A percentile compares a stretch with the other conserved stretches of the same genome.
These are phyloP conservation scores for Chlamydomonas schloesseri DNA, from an alignment of 139 green algal species.

Conservation along the genomic window DNA sequence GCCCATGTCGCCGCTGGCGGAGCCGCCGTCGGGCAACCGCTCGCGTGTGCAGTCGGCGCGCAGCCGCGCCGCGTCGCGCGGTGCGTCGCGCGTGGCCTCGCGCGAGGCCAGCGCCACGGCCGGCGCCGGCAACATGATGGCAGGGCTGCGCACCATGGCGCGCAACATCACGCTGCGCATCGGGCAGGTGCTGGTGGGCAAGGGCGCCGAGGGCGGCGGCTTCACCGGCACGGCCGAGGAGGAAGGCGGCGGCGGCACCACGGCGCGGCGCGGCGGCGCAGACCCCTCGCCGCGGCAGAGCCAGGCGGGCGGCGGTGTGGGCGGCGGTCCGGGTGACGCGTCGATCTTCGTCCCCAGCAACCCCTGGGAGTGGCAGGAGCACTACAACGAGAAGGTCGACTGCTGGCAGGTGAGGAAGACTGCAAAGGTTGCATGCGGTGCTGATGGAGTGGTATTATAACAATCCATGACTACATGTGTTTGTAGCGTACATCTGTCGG, in stretches of 20 bases:
- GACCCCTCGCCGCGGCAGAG: conserved; percentile 10
- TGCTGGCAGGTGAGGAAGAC: conserved; percentile 60
- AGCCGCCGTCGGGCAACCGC: no score
- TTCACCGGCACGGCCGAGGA: neutral
- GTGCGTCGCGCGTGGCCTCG: neutral
- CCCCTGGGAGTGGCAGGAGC: conserved; percentile 55
- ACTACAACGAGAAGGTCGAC: conserved; percentile 74
- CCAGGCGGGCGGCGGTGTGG: neutral
- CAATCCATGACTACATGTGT: no score
- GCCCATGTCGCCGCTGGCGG: no score
- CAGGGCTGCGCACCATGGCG: conserved; percentile 1
- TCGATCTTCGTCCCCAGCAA: conserved; percentile 44
- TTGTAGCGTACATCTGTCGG: no score
- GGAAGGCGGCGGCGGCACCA: neutral
- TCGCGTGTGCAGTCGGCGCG: no score
- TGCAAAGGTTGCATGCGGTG: no score
- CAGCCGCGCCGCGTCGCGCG: neutral
- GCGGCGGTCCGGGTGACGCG: neutral
- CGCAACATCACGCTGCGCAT: conserved; percentile 26
- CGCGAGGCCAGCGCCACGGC: neutral
- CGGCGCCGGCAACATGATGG: neutral
- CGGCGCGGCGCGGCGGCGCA: neutral
- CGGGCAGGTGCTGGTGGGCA: neutral
- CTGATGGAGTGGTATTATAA: no score
- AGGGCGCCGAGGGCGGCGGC: neutral